Evolutionary conservation across 73 alveolate species (phyloP), one percentile per base, ranked within the genome.

Genomic region (Breviolum minutum): DNA sequence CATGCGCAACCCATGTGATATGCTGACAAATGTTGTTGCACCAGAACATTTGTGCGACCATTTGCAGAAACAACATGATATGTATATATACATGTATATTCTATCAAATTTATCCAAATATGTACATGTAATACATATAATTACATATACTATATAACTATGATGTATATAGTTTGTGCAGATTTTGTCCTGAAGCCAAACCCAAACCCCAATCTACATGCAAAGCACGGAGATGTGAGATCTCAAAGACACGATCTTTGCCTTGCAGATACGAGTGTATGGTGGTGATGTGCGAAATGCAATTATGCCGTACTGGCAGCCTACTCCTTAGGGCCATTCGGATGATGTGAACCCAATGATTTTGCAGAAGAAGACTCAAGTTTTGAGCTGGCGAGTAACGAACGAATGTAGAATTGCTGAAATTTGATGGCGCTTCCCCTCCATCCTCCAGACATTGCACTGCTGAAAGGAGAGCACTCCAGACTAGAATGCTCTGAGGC

Each of bases 241-340:
- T 22, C 77, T 3, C 54, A 40, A 40, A 40, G 5, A 40, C 54
- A 40, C 27, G 4, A 30, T 8, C 63, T 17, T n/a, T 70, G 30
- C 68, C 68, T 14, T 26, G 83, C 92, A 81, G 99, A 63, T 94
- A 19, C 99, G 94, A 32, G 92, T 94, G 70, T 94, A 94, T 64
- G 99, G 99, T 22, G 99, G 99, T 29, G 99, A 94, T 66, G 92
- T 94, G 94, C 99, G 99, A 24, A 94, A 94, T 29, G 74, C 99
- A 9, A 83, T 94, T 61, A 80, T 63, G 86, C 99, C 99, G 40
- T 94, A 10, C 19, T 94, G 99, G 99, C 99, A 94, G 99, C n/a
- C 87, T 6, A 48, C 54, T 64, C 98, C 98, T 76, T 54, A 60
- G n/a, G 6, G 87, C 64, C 19, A 74, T 74, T 40, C 17, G 19